Evolutionary conservation across 1,284 basidiomycete genomes (phyloP).

Genomic region (Fistulina hepatica): DNA sequence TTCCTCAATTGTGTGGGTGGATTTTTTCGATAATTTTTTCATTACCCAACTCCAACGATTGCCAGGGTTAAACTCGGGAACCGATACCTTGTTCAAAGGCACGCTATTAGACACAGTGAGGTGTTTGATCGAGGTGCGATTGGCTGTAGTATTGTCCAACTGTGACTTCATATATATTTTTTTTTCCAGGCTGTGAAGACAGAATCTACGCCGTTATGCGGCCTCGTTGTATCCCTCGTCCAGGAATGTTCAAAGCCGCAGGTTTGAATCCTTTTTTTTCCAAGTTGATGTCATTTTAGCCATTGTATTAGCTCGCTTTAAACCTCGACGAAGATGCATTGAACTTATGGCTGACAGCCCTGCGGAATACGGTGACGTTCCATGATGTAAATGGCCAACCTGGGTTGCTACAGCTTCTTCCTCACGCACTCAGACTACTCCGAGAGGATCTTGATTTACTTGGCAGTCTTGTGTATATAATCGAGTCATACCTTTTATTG

Average conservation of each 20-base stretch:
- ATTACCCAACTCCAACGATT: no score
- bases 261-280: slow-evolving; percentile 25
- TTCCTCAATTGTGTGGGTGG: slow-evolving; percentile 67
- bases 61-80: no score
- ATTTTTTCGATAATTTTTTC: slow-evolving; percentile 6
- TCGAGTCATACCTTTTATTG: slow-evolving; percentile 77
- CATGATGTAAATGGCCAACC: slow-evolving; percentile 35
- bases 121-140: slow-evolving; percentile 56
- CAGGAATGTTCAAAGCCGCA: slow-evolving; percentile 61
- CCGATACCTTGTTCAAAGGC: slow-evolving; percentile 75
- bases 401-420: slow-evolving; percentile 60
- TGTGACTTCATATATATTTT: not conserved
- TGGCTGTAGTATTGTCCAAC: not conserved
- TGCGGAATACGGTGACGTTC: slow-evolving; percentile 58
- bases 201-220: slow-evolving; percentile 43
- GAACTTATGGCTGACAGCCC: slow-evolving; percentile 62
- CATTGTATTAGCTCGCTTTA: slow-evolving; percentile 41
- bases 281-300: slow-evolving; percentile 4
- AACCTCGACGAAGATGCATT: slow-evolving; percentile 76
- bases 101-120: slow-evolving; percentile 64
- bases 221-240: slow-evolving; percentile 64
- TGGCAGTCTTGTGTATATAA: slow-evolving; percentile 50
- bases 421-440: slow-evolving; percentile 50
- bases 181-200: slow-evolving; percentile 53
- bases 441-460: slow-evolving; percentile 68